Percentiles rank a stretch among this genome's conserved stretches.
Evolutionary conservation across 2,329 filamentous ascomycete genomes (phyloP).

Genomic region (Macrophomina pseudophaseolina): DNA sequence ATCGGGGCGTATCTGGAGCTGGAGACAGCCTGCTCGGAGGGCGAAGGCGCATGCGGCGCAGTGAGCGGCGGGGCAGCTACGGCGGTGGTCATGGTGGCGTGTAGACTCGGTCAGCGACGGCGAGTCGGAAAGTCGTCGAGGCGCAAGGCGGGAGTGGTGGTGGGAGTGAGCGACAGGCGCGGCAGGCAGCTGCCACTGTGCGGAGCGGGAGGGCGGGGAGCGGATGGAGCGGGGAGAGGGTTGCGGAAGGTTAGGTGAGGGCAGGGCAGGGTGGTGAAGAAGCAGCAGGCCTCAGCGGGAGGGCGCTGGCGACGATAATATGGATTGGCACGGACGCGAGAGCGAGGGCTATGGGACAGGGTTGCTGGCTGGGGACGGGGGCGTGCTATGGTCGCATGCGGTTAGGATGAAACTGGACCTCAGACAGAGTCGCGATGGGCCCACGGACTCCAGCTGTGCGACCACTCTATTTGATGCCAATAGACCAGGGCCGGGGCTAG

Average conservation of each 20-base stretch:
- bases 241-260: slow-evolving; percentile 21
- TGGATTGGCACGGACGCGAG: slow-evolving; percentile 25
- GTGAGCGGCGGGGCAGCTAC: slow-evolving; percentile 50
- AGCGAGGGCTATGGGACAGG: slow-evolving; percentile 21
- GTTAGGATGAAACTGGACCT: slow-evolving; percentile 23
- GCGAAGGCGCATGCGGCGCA: slow-evolving; percentile 44
- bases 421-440: slow-evolving; percentile 24
- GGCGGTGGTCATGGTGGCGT: slow-evolving; percentile 52
- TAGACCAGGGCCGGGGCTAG: slow-evolving; percentile 23
- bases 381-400: slow-evolving; percentile 19
- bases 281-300: slow-evolving; percentile 22
- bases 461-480: slow-evolving; percentile 24
- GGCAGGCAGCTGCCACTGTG: slow-evolving; percentile 25
- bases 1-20: slow-evolving; percentile 46
- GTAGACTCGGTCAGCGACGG: slow-evolving; percentile 11
- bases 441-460: slow-evolving; percentile 25
- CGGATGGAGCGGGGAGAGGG: slow-evolving; percentile 28
- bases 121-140: background rate
- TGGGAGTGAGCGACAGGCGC: slow-evolving; percentile 33
- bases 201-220: background rate
- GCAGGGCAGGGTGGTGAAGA: slow-evolving; percentile 23
- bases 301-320: slow-evolving; percentile 23
- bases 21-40: slow-evolving; percentile 37
- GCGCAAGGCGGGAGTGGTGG: slow-evolving; percentile 29
- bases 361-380: slow-evolving; percentile 10